Base-by-base conservation (phyloP, 2,329 filamentous ascomycete species). In the Phaeosphaeriaceae sp. region DNA sequence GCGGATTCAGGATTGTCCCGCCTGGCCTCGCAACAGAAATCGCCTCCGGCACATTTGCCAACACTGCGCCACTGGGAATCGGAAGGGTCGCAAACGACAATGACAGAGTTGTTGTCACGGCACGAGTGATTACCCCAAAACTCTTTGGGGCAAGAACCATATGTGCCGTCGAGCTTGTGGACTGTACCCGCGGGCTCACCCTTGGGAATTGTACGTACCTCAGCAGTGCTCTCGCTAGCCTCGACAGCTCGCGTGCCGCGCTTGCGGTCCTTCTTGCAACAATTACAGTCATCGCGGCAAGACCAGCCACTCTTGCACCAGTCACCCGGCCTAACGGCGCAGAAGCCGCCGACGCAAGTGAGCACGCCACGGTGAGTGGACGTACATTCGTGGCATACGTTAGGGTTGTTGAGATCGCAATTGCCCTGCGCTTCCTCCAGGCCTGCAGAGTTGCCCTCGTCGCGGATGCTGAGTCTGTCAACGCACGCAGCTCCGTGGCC, bases 311-410 rank as follows among this genome's bases (percentile, higher is more conserved):
- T 20, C 15, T 51, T 53, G 54, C 61, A 65, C 41, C 60, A 63
- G 20, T 52, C 48, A 6, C 60, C 63, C 7, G 53, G 53, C 20
- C 20, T 20, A 13, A 54, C 56, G 11, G 45, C 48, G 48, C 61
- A 66, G 49, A 66, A 63, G 13, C 63, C 61, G 20, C 56, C 57
- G n/a, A 42, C 42, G 40, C 61, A 65, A 13, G 57, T 51, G 33
- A 60, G 41, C 13, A 60, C 56, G n/a, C 58, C 56, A 3, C 53
- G 52, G 20, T 36, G 51, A 19, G 61, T 36, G 6, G 25, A 10
- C 21, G 51, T 31, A 33, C 58, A 60, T 20, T 52, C 44, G 17
- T 36, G 21, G 46, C 44, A 45, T 13, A 19, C 24, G 7, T 22
- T 21, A 9, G 9, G n/a, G n/a, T n/a, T 6, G 13, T 6, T 10